A percentile compares a stretch with the other conserved stretches of the same genome.
These are phyloP conservation scores for Lantana camara DNA, from an alignment of 257 asterid species.

Conservation along the genomic window DNA sequence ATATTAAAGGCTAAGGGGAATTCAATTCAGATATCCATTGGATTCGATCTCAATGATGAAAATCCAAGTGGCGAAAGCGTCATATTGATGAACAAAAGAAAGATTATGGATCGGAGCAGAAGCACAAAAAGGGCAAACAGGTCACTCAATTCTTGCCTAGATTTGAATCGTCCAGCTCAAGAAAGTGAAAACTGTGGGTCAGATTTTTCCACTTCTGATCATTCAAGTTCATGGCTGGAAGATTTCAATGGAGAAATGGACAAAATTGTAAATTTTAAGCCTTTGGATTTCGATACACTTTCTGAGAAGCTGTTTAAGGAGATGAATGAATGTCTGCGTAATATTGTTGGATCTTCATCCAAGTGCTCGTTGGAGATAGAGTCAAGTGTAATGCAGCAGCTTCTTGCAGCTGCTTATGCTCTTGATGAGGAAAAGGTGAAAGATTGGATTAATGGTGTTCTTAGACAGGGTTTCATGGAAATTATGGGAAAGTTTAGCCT, in stretches of 20 bases:
- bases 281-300: constrained; percentile 46
- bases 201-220: constrained; percentile 40
- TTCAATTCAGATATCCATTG: constrained; percentile 54
- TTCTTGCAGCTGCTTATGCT: constrained; percentile 49
- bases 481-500: constrained; percentile 49
- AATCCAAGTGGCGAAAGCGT: not conserved
- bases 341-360: constrained; percentile 31
- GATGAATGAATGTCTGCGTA: constrained; percentile 44
- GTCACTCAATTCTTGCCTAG: constrained; percentile 43
- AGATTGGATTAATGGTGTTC: not conserved
- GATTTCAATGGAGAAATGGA: constrained; percentile 48
- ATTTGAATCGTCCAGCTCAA: constrained; percentile 70
- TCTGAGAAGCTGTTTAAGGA: constrained; percentile 43
- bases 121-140: constrained; percentile 50
- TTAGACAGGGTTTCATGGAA: constrained; percentile 51
- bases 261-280: constrained; percentile 46
- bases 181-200: constrained; percentile 50
- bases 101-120: constrained; percentile 33
- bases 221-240: constrained; percentile 57
- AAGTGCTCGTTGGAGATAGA: constrained; percentile 77
- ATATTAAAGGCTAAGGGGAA: constrained; percentile 39
- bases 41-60: constrained; percentile 68
- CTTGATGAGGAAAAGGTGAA: not conserved
- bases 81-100: constrained; percentile 59
- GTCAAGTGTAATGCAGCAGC: constrained; percentile 53